Evolutionary conservation across 495 filamentous ascomycete genomes (phyloP), one percentile per base, ranked within the genome.

Genomic region (Penicillium canariense): DNA sequence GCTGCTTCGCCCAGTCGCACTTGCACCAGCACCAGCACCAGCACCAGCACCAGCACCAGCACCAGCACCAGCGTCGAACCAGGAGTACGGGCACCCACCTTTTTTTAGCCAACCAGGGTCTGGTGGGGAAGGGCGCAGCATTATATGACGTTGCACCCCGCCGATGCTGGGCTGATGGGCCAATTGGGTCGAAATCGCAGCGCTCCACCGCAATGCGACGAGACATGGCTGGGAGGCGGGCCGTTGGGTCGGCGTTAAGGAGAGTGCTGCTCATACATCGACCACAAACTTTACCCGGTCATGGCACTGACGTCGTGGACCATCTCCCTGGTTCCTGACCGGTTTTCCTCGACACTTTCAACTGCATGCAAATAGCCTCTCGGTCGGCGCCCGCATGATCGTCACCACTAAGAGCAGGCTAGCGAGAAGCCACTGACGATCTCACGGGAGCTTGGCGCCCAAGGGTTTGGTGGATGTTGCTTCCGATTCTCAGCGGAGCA

Each of bases 361-460:
- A 22, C 17, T 39, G 23, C 25, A 28, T 48, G 17, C 48, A 40
- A 50, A 38, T 50, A 50, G 35, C 48, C 48, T 50, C 18, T 22
- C 14, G 20, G 23, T 22, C 32, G 34, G 32, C 14, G 28, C 28
- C 12, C 36, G 39, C 45, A 54, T 50, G 58, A 60, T 60, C 58
- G 54, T n/a, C 54, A 31, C 7, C 8, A 11, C 27, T 20, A 17
- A 26, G 5, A 20, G 40, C 32, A 22, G 12, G 27, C 58, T 61
- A 58, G 54, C 49, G 38, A 46, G 14, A 40, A 54, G 61, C 61
- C 61, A 64, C 61, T 56, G 61, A 64, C 61, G 61, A 64, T 61
- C 61, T 25, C 11, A 56, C 32, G 35, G 48, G 40, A 26, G 52
- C 15, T n/a, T n/a, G n/a, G n/a, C n/a, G n/a, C n/a, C n/a, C n/a